A percentile compares a stretch with the other conserved stretches of the same genome.
Evolutionary conservation across 257 asterid species (phyloP).

Genomic region (Solanum gandarillasii): DNA sequence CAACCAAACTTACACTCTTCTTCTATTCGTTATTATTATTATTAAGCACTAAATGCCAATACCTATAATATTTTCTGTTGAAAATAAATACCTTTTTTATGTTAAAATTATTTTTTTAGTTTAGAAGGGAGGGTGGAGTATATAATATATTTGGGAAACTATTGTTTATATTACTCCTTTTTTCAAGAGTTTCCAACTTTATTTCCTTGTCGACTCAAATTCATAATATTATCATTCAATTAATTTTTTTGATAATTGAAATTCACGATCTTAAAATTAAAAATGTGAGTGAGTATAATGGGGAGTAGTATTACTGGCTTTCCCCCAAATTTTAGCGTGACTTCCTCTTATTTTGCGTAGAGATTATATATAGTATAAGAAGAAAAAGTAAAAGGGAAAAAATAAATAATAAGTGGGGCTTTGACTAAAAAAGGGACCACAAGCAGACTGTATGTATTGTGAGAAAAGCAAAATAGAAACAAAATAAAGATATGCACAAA

Average conservation of each 20-base stretch:
- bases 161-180: background rate
- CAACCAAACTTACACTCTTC: background rate
- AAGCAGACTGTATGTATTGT: background rate
- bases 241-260: background rate
- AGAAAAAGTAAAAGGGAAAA: background rate
- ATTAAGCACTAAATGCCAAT: background rate
- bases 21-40: background rate
- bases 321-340: background rate
- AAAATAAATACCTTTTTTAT: background rate
- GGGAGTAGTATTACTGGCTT: background rate
- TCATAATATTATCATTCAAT: background rate
- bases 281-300: background rate
- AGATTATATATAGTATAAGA: background rate
- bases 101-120: too few species aligned
- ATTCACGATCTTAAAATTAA: too few species aligned
- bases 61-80: background rate
- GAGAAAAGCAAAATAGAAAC: background rate
- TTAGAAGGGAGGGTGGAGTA: background rate
- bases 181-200: too few species aligned
- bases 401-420: background rate
- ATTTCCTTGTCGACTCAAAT: too few species aligned
- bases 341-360: background rate
- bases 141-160: too few species aligned
- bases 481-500: slow-evolving; percentile 1
- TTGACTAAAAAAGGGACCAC: background rate